phyloP scores from a whole-genome alignment of 306 rosid genomes.

The Vigna radiata region DNA sequence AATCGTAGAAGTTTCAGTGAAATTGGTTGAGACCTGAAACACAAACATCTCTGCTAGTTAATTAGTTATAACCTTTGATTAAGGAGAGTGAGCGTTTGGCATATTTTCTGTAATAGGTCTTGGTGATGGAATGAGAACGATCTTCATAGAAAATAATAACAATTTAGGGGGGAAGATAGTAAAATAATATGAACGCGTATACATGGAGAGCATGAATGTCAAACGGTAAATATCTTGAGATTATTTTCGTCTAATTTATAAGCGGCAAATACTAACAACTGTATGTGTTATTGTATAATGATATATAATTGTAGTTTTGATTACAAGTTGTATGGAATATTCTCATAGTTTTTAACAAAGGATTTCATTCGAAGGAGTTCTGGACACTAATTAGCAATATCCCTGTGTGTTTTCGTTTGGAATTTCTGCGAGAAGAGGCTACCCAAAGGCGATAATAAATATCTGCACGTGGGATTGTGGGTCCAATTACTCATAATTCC shows the following conservation, averaged over 20 bases:
- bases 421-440: not conserved
- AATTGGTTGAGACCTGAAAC: not conserved
- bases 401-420: not conserved
- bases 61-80: not conserved
- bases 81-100: not conserved
- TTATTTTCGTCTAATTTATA: not conserved
- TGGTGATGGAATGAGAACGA: not conserved
- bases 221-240: not conserved
- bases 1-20: no score
- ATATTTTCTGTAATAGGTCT: not conserved
- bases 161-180: not conserved
- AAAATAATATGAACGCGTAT: not conserved
- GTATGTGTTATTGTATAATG: no score
- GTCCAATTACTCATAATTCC: slow-evolving; percentile 15
- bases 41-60: no score
- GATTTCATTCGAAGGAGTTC: no score
- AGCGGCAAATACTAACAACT: no score
- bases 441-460: not conserved
- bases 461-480: slow-evolving; percentile 32
- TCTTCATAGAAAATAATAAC: not conserved
- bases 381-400: no score
- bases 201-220: not conserved
- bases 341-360: no score
- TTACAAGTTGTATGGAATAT: no score
- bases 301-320: no score